phyloP scores from a whole-genome alignment of 352 stramenopile species.

The Phytophthora pistaciae region DNA sequence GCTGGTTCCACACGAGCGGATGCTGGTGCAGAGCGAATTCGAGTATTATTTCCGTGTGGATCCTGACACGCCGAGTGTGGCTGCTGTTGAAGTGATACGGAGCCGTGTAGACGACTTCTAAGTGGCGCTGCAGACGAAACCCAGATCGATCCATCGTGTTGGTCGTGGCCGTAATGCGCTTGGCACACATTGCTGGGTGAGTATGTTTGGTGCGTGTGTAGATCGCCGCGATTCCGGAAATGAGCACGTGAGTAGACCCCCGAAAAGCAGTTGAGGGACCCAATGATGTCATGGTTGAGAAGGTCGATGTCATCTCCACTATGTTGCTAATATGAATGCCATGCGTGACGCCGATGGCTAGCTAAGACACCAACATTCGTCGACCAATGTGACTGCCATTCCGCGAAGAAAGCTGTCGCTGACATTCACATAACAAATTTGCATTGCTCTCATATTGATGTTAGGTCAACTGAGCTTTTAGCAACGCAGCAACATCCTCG shows the following conservation, averaged over 20 bases:
- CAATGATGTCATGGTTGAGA: slow-evolving; percentile 34
- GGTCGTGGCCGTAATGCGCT: slow-evolving; percentile 25
- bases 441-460: not conserved
- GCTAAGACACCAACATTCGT: slow-evolving; percentile 11
- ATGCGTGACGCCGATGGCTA: slow-evolving; percentile 15
- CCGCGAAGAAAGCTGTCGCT: not conserved
- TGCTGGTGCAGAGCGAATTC: slow-evolving; percentile 50
- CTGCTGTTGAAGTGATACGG: slow-evolving; percentile 41
- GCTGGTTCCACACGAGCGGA: slow-evolving; percentile 17
- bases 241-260: not conserved
- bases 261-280: not conserved
- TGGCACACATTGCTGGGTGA: slow-evolving; percentile 10
- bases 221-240: slow-evolving; percentile 12
- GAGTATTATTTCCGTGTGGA: slow-evolving; percentile 46
- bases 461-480: not conserved
- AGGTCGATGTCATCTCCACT: slow-evolving; percentile 24
- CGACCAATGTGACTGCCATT: not conserved
- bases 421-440: not conserved
- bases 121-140: slow-evolving; percentile 41
- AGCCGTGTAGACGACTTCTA: slow-evolving; percentile 42
- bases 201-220: too few species aligned
- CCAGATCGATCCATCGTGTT: slow-evolving; percentile 14
- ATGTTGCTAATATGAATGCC: not conserved
- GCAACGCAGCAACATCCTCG: slow-evolving; percentile 17
- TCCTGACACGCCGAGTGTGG: slow-evolving; percentile 33